Percentiles rank a stretch among this genome's conserved stretches.
These are phyloP conservation scores for Aureobasidium lini DNA, from an alignment of 2,329 filamentous ascomycete genomes.

Conservation along the genomic window DNA sequence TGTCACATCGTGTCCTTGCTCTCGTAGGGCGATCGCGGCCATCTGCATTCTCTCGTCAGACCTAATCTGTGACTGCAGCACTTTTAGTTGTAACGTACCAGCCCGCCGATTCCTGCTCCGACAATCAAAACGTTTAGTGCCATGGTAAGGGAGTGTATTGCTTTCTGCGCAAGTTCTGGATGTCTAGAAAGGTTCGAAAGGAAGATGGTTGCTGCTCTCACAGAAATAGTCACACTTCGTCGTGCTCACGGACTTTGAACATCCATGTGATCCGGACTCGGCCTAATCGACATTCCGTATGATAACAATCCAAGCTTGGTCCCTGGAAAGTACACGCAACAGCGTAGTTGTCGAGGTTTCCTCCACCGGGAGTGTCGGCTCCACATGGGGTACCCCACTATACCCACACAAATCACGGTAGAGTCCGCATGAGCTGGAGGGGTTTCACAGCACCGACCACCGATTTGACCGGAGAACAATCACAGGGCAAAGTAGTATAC, in stretches of 20 bases:
- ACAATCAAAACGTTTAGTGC: constrained; percentile 21
- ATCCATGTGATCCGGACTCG: not conserved
- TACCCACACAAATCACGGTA: not conserved
- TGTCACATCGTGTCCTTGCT: constrained; percentile 24
- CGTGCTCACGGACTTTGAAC: not conserved
- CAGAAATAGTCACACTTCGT: not conserved
- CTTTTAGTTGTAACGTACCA: constrained; percentile 8
- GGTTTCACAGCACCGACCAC: not conserved
- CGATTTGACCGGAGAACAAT: not conserved
- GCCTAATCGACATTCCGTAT: not conserved
- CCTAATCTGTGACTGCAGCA: not conserved
- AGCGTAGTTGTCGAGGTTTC: not conserved
- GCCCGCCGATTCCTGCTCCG: constrained; percentile 26
- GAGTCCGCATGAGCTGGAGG: not conserved
- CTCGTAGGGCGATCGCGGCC: constrained; percentile 22
- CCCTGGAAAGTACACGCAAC: not conserved
- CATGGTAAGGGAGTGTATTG: not conserved
- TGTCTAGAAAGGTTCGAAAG: not conserved
- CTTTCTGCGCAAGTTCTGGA: not conserved
- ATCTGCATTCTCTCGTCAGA: constrained; percentile 11
- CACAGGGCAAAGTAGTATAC: not conserved
- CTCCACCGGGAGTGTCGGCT: not conserved
- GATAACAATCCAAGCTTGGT: not conserved
- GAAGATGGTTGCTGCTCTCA: not conserved
- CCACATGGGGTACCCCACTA: not conserved